Evolutionary conservation across 2,329 filamentous ascomycete species (phyloP).

Genomic region (Dothideomycetes sp.): DNA sequence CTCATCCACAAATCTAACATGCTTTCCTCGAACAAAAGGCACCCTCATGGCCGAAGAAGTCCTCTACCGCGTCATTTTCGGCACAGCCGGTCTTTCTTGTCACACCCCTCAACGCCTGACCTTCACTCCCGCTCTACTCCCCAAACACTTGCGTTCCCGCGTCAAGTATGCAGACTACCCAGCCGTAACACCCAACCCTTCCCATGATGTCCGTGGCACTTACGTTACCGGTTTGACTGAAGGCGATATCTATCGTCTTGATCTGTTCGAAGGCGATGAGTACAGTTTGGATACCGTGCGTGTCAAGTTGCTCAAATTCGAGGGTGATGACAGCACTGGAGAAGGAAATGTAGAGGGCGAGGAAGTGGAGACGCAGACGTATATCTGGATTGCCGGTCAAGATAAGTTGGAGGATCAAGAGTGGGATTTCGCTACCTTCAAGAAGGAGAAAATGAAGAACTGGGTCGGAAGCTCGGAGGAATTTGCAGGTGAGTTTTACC

Average conservation of each 20-base stretch:
- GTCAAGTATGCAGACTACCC: conserved; percentile 70
- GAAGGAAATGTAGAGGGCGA: conserved; percentile 29
- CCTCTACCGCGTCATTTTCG: conserved; percentile 76
- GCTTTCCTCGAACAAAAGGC: conserved; percentile 31
- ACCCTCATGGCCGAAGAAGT: conserved; percentile 77
- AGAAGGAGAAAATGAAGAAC: conserved; percentile 58
- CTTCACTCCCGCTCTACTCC: conserved; percentile 66
- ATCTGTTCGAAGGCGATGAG: conserved; percentile 71
- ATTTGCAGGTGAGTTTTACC: conserved; percentile 11
- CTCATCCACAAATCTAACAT: neutral
- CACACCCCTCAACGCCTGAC: conserved; percentile 42
- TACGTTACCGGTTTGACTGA: conserved; percentile 70
- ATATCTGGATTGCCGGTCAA: conserved; percentile 42
- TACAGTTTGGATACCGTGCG: conserved; percentile 50
- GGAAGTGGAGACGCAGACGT: conserved; percentile 37
- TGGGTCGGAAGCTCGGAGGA: conserved; percentile 46
- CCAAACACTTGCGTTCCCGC: conserved; percentile 60
- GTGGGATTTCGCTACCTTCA: conserved; percentile 85
- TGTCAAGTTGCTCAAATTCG: conserved; percentile 17
- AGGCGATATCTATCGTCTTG: conserved; percentile 64
- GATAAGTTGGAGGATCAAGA: conserved; percentile 58
- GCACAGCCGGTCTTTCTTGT: conserved; percentile 41
- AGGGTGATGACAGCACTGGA: conserved; percentile 20
- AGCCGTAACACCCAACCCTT: conserved; percentile 49
- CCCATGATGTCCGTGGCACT: conserved; percentile 57